Evolutionary conservation across 2,329 filamentous ascomycete genomes (phyloP), one percentile per base, ranked within the genome.

Genomic region (Fusarium haematococcum): DNA sequence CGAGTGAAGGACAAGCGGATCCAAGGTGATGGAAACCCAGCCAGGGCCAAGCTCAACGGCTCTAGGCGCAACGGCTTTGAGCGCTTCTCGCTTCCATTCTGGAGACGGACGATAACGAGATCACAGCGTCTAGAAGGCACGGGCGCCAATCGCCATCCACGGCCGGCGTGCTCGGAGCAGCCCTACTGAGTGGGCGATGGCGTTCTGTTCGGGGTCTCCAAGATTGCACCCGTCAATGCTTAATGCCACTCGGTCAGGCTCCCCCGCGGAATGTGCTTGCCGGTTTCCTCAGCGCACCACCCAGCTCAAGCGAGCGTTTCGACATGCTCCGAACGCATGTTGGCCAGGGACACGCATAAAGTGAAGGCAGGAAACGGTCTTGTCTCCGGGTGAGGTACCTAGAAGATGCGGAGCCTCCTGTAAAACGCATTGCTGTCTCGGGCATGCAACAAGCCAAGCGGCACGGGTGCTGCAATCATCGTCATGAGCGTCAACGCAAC

Each of bases 201-300:
- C 48, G 45, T 64, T 52, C 52, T 58, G 50, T 65, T 75, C 76
- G 76, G 76, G 61, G 54, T 65, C 60, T 63, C 76, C 72, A 75
- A 78, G 66, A 78, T 78, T 78, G 75, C 75, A 62, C 66, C 56
- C 54, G 58, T 73, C 74, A 78, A 78, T 78, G 74, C 76, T 71
- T 66, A 72, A 78, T 75, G 72, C 71, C 64, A 63, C 59, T 70
- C 52, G 45, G 60, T 65, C 63, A 66, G 62, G 30, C 56, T 62
- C 59, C 67, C 64, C 67, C 75, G 63, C 25, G 64, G 66, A 56
- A 69, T 59, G 35, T 48, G 52, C 52, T 59, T 52, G 66, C 33
- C 37, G 52, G 59, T 57, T 20, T 66, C 57, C 61, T 64, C 68
- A 63, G 54, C 67, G 66, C 62, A 71, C 63, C 75, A 63, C 65